Evolutionary conservation across 805 yeast species (phyloP), one percentile per base, ranked within the genome.

Genomic region (Wickerhamiella domercqiae): DNA sequence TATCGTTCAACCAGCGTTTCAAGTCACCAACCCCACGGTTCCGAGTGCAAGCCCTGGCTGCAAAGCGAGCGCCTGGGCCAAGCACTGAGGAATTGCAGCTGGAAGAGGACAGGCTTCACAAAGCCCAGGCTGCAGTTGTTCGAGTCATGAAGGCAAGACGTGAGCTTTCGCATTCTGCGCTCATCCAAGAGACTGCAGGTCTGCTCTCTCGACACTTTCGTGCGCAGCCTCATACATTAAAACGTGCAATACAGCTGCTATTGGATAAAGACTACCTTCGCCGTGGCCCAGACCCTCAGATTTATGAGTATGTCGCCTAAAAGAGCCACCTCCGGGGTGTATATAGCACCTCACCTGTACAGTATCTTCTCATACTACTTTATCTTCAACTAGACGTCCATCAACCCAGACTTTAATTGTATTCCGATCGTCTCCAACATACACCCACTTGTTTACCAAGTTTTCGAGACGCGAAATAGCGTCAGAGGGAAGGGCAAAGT

Each of bases 141-240:
- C 70, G 97, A 51, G 78, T 87, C 51, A 86, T 87, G 97, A 90
- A 90, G 62, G 84, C 95, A 1, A 70, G 94, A 53, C 80, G 83
- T 55, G 66, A 67, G 34, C 63, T 83, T 50, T 71, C 71, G 42
- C 95, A 86, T 54, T 76, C 76, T 33, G 73, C 73, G 35, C 68
- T 87, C 51, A 75, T 84, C 25, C 81, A 78, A 48, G 94, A 84
- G 55, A 90, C 87, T 28, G 74, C 80, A 44, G 78, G 80, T 38
- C 93, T 81, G 51, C 72, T 94, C 5, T 73, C 73, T 46, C 64
- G 71, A 28, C 67, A 95, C 47, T 87, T 90, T 64, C 73, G 70
- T 48, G 94, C 96, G 3, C 75, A 77, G 42, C 75, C 83, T 22
- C 67, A 79, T 3, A 87, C 81, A 50, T 76, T 87, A 51, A 90